Base-by-base conservation (phyloP, 495 filamentous ascomycete species). In the Thozetella sp. region DNA sequence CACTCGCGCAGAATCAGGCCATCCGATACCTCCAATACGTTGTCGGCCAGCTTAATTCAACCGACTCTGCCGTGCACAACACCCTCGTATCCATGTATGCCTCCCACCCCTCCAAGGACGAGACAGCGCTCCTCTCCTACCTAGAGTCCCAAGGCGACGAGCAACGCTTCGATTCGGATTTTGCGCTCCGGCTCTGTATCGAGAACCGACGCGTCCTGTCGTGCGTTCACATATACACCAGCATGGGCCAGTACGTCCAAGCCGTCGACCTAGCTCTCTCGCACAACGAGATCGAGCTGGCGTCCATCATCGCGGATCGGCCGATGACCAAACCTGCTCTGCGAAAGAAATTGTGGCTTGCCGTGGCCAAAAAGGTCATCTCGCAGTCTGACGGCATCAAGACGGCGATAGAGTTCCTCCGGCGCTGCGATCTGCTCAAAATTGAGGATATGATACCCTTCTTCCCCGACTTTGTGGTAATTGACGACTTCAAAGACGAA, bases 381-480 rank as follows among this genome's bases (percentile, higher is more conserved):
- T 84, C 83, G 1, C 87, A 93, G 66, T 86, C 86, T 3, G 89
- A 87, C 50, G 90, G 92, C 37, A 97, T 97, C 81, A 97, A 97
- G 74, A 88, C 91, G 46, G 95, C 95, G 20, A 95, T 99, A 52
- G 93, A 96, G 58, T 97, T 99, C 70, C 82, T 99, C 15, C 89
- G 90, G 63, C 90, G 91, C 15, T 97, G 94, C 72, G 92, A 96
- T 59, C 79, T 98, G 2, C 85, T 99, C 19, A 88, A 89, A 60
- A 99, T 99, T 64, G 95, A 99, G 69, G 96, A 99, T 66, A 76
- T 99, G 22, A 97, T 99, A 43, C 95, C 96, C 0, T 97, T 97
- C 77, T 99, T 99, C 78, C 96, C 95, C 0, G 95, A 99, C 68
- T 99, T 99, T 63, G 92, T 97, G n/a, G 89, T 97, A 51, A 97